Percentiles rank a stretch among this genome's conserved stretches.
Evolutionary conservation across 1,139 yeast genomes (phyloP).

Genomic region (Diutina pseudorugosa): DNA sequence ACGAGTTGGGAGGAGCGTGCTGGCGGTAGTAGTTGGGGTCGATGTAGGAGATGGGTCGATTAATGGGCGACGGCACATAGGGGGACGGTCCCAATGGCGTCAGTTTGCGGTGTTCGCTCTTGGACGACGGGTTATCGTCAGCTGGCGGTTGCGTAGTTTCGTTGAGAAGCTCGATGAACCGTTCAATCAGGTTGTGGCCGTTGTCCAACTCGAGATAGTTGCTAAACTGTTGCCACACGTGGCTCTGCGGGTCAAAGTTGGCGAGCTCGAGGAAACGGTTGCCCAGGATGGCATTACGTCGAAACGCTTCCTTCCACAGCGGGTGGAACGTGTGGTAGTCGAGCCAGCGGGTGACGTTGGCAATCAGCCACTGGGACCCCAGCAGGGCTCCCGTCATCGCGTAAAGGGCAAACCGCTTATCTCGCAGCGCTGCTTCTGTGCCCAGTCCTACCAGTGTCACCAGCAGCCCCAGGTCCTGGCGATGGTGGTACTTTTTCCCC

Average conservation of each 20-base stretch:
- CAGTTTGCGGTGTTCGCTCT: not conserved
- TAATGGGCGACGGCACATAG: not conserved
- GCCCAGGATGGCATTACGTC: conserved; percentile 47
- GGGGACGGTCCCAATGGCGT: not conserved
- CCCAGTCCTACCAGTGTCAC: conserved; percentile 15
- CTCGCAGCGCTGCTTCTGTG: conserved; percentile 22
- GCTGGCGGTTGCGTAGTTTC: not conserved
- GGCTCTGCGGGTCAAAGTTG: conserved; percentile 48
- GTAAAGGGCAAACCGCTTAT: conserved; percentile 28
- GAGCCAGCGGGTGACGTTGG: conserved; percentile 58
- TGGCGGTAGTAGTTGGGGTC: not conserved
- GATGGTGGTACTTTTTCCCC: conserved; percentile 12
- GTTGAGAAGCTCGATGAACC: conserved; percentile 33
- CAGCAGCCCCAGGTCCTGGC: conserved; percentile 29
- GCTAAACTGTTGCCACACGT: conserved; percentile 36
- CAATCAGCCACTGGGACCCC: conserved; percentile 46
- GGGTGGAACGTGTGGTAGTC: conserved; percentile 54
- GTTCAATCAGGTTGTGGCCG: conserved; percentile 36
- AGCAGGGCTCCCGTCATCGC: conserved; percentile 23
- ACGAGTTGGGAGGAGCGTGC: not conserved
- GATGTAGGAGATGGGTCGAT: not conserved
- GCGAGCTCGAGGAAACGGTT: conserved; percentile 54
- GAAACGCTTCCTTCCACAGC: conserved; percentile 60
- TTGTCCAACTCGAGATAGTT: conserved; percentile 24
- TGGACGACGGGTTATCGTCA: not conserved